Percentiles rank a stretch among this genome's conserved stretches.
These are phyloP conservation scores for Passiflora organensis DNA, from an alignment of 345 rosid species.

Conservation along the genomic window DNA sequence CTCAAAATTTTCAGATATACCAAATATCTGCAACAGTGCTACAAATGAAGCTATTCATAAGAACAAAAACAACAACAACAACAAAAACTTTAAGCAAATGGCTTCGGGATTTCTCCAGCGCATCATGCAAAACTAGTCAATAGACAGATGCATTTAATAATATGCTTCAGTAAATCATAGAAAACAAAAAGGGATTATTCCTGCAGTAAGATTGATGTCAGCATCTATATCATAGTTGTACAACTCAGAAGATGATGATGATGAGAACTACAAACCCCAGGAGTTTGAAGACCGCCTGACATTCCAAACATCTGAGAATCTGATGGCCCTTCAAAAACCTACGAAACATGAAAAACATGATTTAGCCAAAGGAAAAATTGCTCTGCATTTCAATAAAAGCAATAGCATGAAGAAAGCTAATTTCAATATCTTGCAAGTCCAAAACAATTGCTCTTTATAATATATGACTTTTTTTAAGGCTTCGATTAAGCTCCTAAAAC, in stretches of 20 bases:
- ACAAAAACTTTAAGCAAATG: too few relatives aligned
- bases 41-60: background rate
- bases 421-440: background rate
- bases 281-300: slow-evolving; percentile 49
- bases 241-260: background rate
- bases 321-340: slow-evolving; percentile 57
- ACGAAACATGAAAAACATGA: slow-evolving; percentile 7
- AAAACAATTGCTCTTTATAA: too few relatives aligned
- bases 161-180: background rate
- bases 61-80: too few relatives aligned
- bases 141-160: background rate
- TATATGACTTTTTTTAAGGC: background rate
- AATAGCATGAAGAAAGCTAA: background rate
- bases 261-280: slow-evolving; percentile 51
- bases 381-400: background rate
- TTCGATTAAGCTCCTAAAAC: background rate
- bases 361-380: background rate
- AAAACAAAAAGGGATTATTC: background rate
- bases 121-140: background rate
- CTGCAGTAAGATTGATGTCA: background rate
- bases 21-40: too few relatives aligned
- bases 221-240: background rate
- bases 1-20: too few relatives aligned
- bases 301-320: slow-evolving; percentile 38
- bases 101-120: background rate